A percentile compares a stretch with the other conserved stretches of the same genome.
Evolutionary conservation across 2,329 filamentous ascomycete species (phyloP).

Genomic region (Blastomyces gilchristii): DNA sequence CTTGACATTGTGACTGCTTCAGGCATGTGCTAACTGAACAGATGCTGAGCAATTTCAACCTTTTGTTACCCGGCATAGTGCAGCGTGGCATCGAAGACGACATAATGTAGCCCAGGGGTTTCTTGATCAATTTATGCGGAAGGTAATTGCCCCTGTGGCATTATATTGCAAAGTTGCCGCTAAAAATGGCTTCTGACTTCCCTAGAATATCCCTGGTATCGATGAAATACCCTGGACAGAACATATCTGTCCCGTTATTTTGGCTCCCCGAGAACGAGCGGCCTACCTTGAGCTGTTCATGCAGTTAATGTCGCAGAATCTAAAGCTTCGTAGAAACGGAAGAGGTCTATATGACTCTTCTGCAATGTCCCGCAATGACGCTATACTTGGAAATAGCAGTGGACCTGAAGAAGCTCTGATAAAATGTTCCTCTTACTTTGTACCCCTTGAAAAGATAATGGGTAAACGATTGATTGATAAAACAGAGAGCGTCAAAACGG

Average conservation of each 20-base stretch:
- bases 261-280: conserved; percentile 41
- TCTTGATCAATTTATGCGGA: conserved; percentile 43
- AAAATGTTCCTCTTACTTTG: conserved; percentile 35
- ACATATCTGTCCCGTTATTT: conserved; percentile 34
- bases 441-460: conserved; percentile 10
- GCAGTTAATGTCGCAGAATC: conserved; percentile 42
- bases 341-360: conserved; percentile 22
- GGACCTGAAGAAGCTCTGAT: conserved; percentile 46
- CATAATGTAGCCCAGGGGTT: conserved; percentile 46
- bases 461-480: conserved; percentile 20
- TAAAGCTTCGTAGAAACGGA: conserved; percentile 29
- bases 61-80: conserved; percentile 41
- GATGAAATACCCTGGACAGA: conserved; percentile 38
- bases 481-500: not conserved
- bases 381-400: conserved; percentile 36
- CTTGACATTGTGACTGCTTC: conserved; percentile 3
- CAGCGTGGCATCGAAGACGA: conserved; percentile 43
- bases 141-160: conserved; percentile 19
- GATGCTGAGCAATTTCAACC: conserved; percentile 48
- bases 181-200: not conserved
- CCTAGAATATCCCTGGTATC: conserved; percentile 35
- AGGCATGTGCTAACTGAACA: conserved; percentile 18
- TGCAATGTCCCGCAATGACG: conserved; percentile 33
- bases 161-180: not conserved
- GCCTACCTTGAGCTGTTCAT: conserved; percentile 48